Evolutionary conservation across 257 asterid species (phyloP), one percentile per base, ranked within the genome.

Genomic region (Linderniella brevidens): DNA sequence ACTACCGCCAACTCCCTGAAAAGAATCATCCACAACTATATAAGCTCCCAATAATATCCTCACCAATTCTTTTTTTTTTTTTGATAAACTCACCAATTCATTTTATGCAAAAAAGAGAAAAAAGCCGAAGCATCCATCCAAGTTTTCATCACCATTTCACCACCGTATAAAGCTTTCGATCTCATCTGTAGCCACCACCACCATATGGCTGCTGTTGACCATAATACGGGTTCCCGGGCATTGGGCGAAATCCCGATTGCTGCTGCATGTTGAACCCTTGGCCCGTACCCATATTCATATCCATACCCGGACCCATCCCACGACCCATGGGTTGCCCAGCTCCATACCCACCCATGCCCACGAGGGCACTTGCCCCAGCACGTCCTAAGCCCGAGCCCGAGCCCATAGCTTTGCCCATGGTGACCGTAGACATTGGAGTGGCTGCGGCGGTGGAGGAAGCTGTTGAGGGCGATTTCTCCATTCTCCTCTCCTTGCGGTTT

Each of bases 321-420:
- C 73, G 57, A 19, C 74, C 75, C 48, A 42, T 64, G 52, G 58
- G 71, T 58, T 61, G 74, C 72, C 49, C 66, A 57, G 44, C 71
- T 46, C 71, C 80, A 13, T 62, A 65, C 50, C 65, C 65, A 19
- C 53, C 64, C 60, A 58, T 63, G n/a, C 68, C 65, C 18, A 52
- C 60, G 36, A 79, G 63, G 51, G 60, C 73, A 62, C 75, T 62
- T 0, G 86, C 92, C 63, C 94, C 93, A 59, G 80, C 83, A 35
- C 86, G 84, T n/a, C n/a, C n/a, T n/a, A n/a, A n/a, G 29, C 94
- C 99, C 40, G 79, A 58, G 39, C 99, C 99, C 52, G 96, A 76
- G 42, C 99, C 99, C 99, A 90, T 90, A 37, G 96, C 96, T 70
- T 85, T 81, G 47, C 99, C 99, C 96, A 90, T 85, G 49, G 66